phyloP scores from a whole-genome alignment of 495 filamentous ascomycete genomes.

The Aspergillus indologenus region DNA sequence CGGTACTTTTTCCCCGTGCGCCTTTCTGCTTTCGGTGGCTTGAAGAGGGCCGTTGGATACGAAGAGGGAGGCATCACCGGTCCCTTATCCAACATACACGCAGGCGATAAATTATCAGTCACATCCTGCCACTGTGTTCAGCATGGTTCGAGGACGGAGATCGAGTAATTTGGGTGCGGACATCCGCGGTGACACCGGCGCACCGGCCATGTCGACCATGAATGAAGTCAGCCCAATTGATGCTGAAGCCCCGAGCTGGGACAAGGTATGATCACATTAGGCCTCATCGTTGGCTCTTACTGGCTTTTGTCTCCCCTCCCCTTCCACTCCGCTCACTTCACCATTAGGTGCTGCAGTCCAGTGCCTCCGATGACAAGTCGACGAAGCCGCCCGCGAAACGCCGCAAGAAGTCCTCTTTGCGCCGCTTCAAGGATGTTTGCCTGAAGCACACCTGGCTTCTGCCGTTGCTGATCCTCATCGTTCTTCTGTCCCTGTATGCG shows the following conservation, averaged over 20 bases:
- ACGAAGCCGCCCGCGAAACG: slow-evolving; percentile 44
- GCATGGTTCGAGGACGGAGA: slow-evolving; percentile 46
- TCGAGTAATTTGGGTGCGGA: slow-evolving; percentile 50
- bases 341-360: slow-evolving; percentile 22
- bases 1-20: slow-evolving; percentile 1
- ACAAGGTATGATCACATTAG: slow-evolving; percentile 33
- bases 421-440: slow-evolving; percentile 62
- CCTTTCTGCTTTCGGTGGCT: not conserved
- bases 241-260: slow-evolving; percentile 34
- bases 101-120: not conserved
- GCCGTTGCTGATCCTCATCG: slow-evolving; percentile 65
- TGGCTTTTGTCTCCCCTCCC: slow-evolving; percentile 9
- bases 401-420: slow-evolving; percentile 56
- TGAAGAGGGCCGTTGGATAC: not conserved
- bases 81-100: not conserved
- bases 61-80: not conserved
- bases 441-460: slow-evolving; percentile 78
- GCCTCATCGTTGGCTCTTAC: not conserved
- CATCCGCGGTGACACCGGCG: slow-evolving; percentile 51
- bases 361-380: slow-evolving; percentile 31
- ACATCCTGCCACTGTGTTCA: not conserved
- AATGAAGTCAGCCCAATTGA: slow-evolving; percentile 47
- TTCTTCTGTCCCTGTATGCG: slow-evolving; percentile 66
- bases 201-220: slow-evolving; percentile 52
- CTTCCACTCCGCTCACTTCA: slow-evolving; percentile 14